Evolutionary conservation across 768 basidiomycete species (phyloP), one percentile per base, ranked within the genome.

Genomic region (Suillus placidus): DNA sequence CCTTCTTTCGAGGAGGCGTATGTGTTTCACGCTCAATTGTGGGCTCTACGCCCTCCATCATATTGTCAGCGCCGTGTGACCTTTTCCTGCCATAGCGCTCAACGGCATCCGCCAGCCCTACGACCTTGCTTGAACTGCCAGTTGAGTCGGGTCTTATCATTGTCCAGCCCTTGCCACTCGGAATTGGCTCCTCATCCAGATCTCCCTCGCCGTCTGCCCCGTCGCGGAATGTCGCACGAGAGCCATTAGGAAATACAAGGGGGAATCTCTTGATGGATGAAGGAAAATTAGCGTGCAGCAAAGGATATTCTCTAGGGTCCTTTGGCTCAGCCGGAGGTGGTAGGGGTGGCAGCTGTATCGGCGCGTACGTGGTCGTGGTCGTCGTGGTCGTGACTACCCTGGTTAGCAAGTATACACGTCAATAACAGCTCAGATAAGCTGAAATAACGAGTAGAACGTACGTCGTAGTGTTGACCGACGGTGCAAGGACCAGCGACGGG

Each of bases 321-420:
- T 88, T 90, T 26, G 92, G 91, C 12, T 87, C 84, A 0, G 84
- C 77, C 4, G 91, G 92, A 3, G 88, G 79, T 10, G 93, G 92
- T 2, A 94, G 78, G 9, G 89, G 79, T 2, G 93, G 93, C 3
- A 95, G 76, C 45, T 87, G 89, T 68, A 95, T 93, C n/a, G 93
- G 93, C 63, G 93, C 90, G 80, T 95, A 94, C 13, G 90, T 88
- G 2, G 94, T 95, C 1, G 93, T 95, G 2, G 94, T 95, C 0
- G 92, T 93, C 2, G 94, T 95, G n/a, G 91, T 94, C 58, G 93
- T 95, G 71, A 93, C 90, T 71, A 95, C 92, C 62, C 93, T 95
- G 73, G 43, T 69, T 49, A 68, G 66, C 51, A 45, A 66, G 69
- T 60, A 64, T 66, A 69, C 71, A 67, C 74, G 74, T 72, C 64